Base-by-base conservation (phyloP, 2,329 filamentous ascomycete species). In the Coniochaeta sp. region DNA sequence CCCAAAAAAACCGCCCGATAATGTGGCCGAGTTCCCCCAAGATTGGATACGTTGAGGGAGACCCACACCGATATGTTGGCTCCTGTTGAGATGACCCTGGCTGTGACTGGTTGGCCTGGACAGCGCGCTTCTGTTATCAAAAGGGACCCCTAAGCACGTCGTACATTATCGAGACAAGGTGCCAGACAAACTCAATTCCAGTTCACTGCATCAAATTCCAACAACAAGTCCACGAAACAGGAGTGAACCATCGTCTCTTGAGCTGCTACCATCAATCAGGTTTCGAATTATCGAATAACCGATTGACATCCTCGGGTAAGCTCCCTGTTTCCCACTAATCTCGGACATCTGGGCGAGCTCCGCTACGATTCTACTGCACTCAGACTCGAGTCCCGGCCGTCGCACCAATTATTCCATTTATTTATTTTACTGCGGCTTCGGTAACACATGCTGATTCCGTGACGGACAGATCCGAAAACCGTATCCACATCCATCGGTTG, bases 291-390 rank as follows among this genome's bases (percentile, higher is more conserved):
- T 22, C 18, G 6, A 18, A 38, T 42, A 42, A 26, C 38, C 38
- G 38, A 42, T 42, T 42, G 38, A 42, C 38, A 42, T 42, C 45
- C 45, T 48, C 45, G 45, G 45, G 45, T 28, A 48, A 48, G 45
- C 45, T 31, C 18, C 8, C 3, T 28, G 30, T 28, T 16, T 48
- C 45, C 45, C 14, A 28, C 28, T 28, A 28, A 31, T 28, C 18
- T 48, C 45, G 45, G 45, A 30, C 45, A 22, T 48, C 27, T 31
- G 38, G 38, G 38, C 38, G 38, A 42, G 38, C 38, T 42, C 38
- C 38, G 38, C 38, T 42, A 9, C 38, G 38, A 26, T 22, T 42
- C 26, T 26, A 9, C 31, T 33, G n/a, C 13, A 12, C 22, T 33
- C 12, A 20, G 12, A 20, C 33, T 38, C 33, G 38, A 42, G 22